Evolutionary conservation across 495 filamentous ascomycete genomes (phyloP).

Genomic region (Endocarpon pusillum): DNA sequence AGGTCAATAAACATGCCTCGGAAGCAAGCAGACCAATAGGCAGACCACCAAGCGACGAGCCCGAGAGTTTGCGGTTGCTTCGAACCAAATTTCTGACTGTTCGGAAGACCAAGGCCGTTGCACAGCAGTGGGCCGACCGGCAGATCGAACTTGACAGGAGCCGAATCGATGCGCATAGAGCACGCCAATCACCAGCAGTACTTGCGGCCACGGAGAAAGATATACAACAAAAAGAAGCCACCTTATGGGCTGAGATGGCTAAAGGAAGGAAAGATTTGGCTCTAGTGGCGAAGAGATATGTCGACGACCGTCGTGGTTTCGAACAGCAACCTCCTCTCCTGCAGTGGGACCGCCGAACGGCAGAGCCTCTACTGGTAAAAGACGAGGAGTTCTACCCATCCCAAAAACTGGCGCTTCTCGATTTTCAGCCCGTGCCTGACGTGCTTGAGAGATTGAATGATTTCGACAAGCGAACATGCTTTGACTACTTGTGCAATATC

Average conservation of each 20-base stretch:
- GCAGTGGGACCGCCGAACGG: constrained; percentile 45
- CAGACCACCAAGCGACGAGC: too few relatives aligned
- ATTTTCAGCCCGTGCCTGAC: neutral
- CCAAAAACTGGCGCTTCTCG: neutral
- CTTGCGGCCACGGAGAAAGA: neutral
- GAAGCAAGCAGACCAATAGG: too few relatives aligned
- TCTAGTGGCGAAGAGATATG: constrained; percentile 8
- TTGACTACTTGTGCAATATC: neutral
- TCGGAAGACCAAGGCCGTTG: neutral
- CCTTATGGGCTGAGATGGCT: constrained; percentile 4
- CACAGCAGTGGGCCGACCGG: neutral
- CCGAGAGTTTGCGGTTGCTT: too few relatives aligned
- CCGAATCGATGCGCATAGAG: constrained; percentile 4
- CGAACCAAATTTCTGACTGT: too few relatives aligned
- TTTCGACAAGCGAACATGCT: neutral
- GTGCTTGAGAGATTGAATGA: neutral
- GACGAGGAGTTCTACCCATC: constrained; percentile 39
- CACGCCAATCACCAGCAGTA: constrained; percentile 1
- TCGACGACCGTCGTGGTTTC: constrained; percentile 30
- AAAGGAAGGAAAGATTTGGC: constrained; percentile 9
- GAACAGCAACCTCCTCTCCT: constrained; percentile 29
- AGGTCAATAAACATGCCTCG: too few relatives aligned
- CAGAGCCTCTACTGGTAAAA: constrained; percentile 34
- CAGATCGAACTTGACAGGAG: neutral
- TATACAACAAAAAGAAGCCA: constrained; percentile 1